Percentiles rank a stretch among this genome's conserved stretches.
These are phyloP conservation scores for Trichosporon ovoides DNA, from an alignment of 1,284 basidiomycete species.

Conservation along the genomic window DNA sequence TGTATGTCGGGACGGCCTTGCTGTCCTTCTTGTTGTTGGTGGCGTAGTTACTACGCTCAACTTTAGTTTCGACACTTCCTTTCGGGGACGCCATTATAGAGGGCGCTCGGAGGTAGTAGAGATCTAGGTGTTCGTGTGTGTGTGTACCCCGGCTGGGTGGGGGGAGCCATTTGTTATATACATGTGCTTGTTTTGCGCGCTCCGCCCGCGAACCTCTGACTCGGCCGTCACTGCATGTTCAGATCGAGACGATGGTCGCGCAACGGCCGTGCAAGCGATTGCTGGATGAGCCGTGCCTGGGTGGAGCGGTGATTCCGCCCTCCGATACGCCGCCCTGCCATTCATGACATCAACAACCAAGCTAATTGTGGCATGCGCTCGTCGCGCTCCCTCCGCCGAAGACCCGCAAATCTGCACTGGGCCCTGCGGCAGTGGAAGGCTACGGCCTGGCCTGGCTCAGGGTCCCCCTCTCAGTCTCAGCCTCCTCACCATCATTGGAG, in stretches of 20 bases:
- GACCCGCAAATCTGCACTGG: too few species aligned
- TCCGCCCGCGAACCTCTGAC: not conserved
- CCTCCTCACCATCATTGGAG: too few species aligned
- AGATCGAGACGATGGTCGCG: not conserved
- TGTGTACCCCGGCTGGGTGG: not conserved
- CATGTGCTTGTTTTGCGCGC: not conserved
- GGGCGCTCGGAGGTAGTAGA: not conserved
- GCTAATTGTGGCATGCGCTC: not conserved
- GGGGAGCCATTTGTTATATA: not conserved
- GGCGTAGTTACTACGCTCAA: not conserved
- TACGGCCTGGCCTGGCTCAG: too few species aligned
- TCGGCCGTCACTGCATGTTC: not conserved
- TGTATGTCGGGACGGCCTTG: slow-evolving; percentile 1
- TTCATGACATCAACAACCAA: slow-evolving; percentile 1
- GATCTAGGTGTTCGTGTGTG: not conserved
- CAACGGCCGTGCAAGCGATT: not conserved
- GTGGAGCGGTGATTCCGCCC: slow-evolving; percentile 3
- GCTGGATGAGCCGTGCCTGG: not conserved
- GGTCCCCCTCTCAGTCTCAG: too few species aligned
- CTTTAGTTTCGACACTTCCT: slow-evolving; percentile 1
- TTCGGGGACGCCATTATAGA: not conserved
- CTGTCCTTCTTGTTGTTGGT: not conserved
- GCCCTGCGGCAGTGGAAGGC: too few species aligned
- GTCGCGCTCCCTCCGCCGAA: not conserved
- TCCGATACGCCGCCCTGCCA: slow-evolving; percentile 1